Conservation (phyloP, 2,329 filamentous ascomycete species). For the Raffaelea deltoideospora region DNA sequence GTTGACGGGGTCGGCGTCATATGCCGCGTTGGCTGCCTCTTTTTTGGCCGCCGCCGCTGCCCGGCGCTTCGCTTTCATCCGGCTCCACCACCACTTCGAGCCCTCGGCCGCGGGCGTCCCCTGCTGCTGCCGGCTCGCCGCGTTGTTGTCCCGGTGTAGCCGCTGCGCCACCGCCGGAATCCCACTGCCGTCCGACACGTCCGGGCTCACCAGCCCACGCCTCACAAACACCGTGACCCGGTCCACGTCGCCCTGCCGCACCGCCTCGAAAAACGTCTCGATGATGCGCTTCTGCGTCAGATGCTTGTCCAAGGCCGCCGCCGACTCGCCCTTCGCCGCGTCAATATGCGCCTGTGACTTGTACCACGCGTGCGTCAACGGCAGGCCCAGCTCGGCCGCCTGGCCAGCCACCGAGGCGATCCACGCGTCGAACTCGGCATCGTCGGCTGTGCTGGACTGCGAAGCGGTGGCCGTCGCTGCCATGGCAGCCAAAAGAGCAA, state of each 20-base stretch:
- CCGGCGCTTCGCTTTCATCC: no score
- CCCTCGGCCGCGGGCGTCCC: no score
- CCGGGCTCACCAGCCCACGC: constrained; percentile 22
- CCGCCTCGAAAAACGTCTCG: constrained; percentile 1
- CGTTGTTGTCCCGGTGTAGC: no score
- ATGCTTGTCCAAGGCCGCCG: background rate
- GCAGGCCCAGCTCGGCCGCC: constrained; percentile 8
- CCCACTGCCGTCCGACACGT: constrained; percentile 18
- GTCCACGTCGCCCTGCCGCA: constrained; percentile 11
- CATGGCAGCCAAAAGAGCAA: no score
- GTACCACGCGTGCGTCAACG: constrained; percentile 11
- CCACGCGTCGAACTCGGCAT: constrained; percentile 1
- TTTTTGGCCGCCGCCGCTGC: background rate
- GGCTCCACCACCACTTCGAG: no score
- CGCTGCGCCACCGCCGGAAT: no score
- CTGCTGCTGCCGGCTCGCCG: no score
- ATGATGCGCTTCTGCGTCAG: constrained; percentile 6
- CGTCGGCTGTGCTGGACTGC: constrained; percentile 7
- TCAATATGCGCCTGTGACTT: no score
- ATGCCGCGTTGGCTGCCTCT: background rate
- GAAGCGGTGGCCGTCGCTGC: background rate
- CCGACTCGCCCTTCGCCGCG: background rate
- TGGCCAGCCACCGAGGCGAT: constrained; percentile 4
- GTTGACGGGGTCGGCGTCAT: background rate
- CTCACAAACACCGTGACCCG: constrained; percentile 16